These are phyloP conservation scores for Aspergillus brasiliensis DNA, from an alignment of 2,329 filamentous ascomycete species.

Conservation along the genomic window DNA sequence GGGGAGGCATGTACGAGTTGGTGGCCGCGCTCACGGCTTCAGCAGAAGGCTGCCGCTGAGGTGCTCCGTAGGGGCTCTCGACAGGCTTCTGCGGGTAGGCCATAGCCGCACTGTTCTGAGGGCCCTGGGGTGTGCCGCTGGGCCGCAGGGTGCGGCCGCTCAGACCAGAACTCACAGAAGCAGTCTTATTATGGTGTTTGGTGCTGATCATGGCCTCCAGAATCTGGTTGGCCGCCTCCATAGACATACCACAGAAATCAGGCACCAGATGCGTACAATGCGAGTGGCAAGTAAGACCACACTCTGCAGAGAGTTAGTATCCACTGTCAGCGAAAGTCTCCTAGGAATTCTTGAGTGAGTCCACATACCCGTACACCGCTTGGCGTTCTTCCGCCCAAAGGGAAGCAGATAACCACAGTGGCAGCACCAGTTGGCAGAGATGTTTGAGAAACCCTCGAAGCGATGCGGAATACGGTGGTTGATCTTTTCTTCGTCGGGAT, in stretches of 20 bases:
- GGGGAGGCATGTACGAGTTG: conserved; percentile 48
- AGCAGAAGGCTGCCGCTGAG: conserved; percentile 40
- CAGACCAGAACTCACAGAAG: conserved; percentile 56
- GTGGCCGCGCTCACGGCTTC: conserved; percentile 47
- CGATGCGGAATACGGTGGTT: conserved; percentile 98
- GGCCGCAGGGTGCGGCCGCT: conserved; percentile 68
- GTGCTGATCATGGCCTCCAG: conserved; percentile 80
- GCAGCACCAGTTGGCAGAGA: conserved; percentile 99
- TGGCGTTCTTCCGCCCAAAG: conserved; percentile 90
- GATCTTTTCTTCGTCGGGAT: conserved; percentile 99
- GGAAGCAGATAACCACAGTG: conserved; percentile 96
- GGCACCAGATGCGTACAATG: conserved; percentile 93
- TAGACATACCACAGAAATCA: conserved; percentile 99
- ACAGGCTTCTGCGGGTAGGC: conserved; percentile 39
- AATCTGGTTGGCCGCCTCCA: conserved; percentile 95
- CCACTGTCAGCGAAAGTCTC: background rate
- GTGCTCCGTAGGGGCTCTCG: conserved; percentile 39
- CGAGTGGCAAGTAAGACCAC: conserved; percentile 85
- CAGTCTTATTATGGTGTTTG: conserved; percentile 64
- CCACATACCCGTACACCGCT: conserved; percentile 77
- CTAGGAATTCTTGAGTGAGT: background rate
- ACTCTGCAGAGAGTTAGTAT: conserved; percentile 61
- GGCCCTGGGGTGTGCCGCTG: conserved; percentile 47
- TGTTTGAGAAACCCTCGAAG: conserved; percentile 94
- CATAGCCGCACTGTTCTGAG: conserved; percentile 41